Conservation (phyloP, 2,329 filamentous ascomycete species). For the Cyanodermella asteris region DNA sequence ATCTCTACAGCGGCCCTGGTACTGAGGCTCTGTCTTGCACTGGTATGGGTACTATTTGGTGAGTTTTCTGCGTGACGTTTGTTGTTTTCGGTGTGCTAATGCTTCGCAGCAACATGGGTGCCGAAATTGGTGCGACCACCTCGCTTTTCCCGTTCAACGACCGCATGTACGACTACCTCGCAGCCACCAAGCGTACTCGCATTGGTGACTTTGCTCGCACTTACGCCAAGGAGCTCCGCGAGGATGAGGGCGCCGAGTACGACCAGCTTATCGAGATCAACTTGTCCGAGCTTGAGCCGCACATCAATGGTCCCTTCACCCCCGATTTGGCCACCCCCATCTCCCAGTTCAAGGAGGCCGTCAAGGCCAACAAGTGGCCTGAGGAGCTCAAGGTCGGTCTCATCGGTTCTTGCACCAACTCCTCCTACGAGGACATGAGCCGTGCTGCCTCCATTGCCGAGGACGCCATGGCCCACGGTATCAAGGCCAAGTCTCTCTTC, state of each 20-base stretch:
- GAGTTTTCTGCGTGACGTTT: background rate
- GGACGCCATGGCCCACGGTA: conserved; percentile 73
- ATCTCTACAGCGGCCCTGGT: conserved; percentile 46
- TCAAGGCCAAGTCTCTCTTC: conserved; percentile 87
- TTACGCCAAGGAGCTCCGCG: conserved; percentile 67
- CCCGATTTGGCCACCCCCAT: conserved; percentile 94
- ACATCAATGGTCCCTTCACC: conserved; percentile 98
- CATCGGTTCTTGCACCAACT: conserved; percentile 97
- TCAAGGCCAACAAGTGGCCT: conserved; percentile 88
- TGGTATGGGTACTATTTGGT: conserved; percentile 63
- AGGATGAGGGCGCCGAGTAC: conserved; percentile 82
- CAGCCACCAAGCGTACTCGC: conserved; percentile 67
- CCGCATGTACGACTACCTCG: conserved; percentile 89
- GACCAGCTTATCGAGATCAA: conserved; percentile 94
- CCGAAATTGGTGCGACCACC: conserved; percentile 53
- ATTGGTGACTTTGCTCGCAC: conserved; percentile 77
- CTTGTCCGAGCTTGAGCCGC: conserved; percentile 80
- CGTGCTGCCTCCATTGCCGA: conserved; percentile 77
- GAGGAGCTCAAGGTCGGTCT: conserved; percentile 90
- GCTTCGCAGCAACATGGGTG: too few species aligned
- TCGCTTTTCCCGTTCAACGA: conserved; percentile 97
- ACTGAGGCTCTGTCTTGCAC: conserved; percentile 54
- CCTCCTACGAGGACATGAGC: conserved; percentile 73
- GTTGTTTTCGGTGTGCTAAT: too few species aligned
- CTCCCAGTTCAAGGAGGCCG: conserved; percentile 88